phyloP scores from a whole-genome alignment of 169 alveolate species.

The Eimeria acervulina region DNA sequence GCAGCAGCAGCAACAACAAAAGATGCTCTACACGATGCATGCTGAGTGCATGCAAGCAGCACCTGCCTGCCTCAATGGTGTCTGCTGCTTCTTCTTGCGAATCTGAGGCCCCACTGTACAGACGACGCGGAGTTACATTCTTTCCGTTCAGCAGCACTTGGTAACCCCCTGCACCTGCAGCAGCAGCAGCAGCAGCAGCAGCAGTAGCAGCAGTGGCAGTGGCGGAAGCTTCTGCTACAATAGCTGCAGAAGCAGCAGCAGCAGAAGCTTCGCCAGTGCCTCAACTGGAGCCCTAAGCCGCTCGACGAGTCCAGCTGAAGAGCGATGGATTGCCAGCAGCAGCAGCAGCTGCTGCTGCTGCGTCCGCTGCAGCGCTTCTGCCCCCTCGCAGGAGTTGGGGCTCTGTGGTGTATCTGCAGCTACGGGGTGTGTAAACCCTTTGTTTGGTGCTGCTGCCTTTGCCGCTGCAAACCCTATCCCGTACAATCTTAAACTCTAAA shows the following conservation, averaged over 20 bases:
- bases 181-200: slow-evolving; percentile 42
- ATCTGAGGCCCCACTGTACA: not conserved
- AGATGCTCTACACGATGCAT: too few relatives aligned
- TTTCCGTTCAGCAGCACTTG: slow-evolving; percentile 21
- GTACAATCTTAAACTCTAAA: slow-evolving; percentile 3
- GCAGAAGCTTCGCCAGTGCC: too few relatives aligned
- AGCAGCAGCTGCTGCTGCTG: slow-evolving; percentile 14
- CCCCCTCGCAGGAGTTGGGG: not conserved
- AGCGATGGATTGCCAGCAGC: not conserved
- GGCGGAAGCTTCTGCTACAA: not conserved
- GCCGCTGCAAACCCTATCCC: not conserved
- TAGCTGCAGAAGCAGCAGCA: too few relatives aligned
- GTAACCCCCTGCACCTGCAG: slow-evolving; percentile 22
- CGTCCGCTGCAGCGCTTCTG: not conserved
- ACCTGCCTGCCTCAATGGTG: slow-evolving; percentile 23
- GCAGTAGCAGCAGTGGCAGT: slow-evolving; percentile 2
- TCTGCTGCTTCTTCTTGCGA: not conserved
- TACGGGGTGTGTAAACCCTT: not conserved
- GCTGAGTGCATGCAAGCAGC: too few relatives aligned
- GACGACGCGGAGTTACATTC: slow-evolving; percentile 27
- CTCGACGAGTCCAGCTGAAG: too few relatives aligned
- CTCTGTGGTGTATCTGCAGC: not conserved
- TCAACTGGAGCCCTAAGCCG: too few relatives aligned
- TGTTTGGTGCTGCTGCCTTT: not conserved
- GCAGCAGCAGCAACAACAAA: not conserved